Percentiles rank a stretch among this genome's conserved stretches.
Evolutionary conservation across 768 basidiomycete species (phyloP).

Genomic region (Auriculariales sp.): DNA sequence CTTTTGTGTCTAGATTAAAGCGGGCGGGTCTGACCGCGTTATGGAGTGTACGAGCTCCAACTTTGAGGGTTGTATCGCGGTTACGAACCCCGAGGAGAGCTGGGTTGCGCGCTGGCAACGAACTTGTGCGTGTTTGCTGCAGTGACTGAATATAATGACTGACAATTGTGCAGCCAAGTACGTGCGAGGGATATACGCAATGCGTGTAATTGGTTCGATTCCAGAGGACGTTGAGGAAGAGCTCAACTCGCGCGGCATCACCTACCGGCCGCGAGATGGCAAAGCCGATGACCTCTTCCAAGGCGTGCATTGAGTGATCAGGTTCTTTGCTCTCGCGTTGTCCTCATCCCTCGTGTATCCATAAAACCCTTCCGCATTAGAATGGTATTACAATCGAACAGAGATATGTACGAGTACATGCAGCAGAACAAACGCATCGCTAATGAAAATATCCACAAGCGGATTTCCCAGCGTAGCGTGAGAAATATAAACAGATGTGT

Average conservation of each 20-base stretch:
- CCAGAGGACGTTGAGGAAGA: conserved; percentile 78
- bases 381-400: too few relatives aligned
- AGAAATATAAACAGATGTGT: too few relatives aligned
- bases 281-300: background rate
- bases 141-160: conserved; percentile 1
- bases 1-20: conserved; percentile 54
- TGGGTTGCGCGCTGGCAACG: conserved; percentile 98
- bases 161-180: conserved; percentile 56
- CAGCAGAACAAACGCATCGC: too few relatives aligned
- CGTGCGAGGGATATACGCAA: conserved; percentile 85
- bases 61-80: conserved; percentile 84
- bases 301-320: too few relatives aligned
- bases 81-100: conserved; percentile 71
- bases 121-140: conserved; percentile 44
- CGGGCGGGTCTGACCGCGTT: conserved; percentile 71
- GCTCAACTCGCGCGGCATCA: conserved; percentile 60
- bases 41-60: conserved; percentile 77
- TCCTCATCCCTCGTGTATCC: too few relatives aligned
- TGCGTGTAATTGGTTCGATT: conserved; percentile 71
- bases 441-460: too few relatives aligned
- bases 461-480: too few relatives aligned
- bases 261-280: conserved; percentile 66
- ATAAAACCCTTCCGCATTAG: too few relatives aligned
- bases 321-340: too few relatives aligned
- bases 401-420: too few relatives aligned